A percentile compares a stretch with the other conserved stretches of the same genome.
Conservation (phyloP, 441 rosid species). For the Omphalea diandra region DNA sequence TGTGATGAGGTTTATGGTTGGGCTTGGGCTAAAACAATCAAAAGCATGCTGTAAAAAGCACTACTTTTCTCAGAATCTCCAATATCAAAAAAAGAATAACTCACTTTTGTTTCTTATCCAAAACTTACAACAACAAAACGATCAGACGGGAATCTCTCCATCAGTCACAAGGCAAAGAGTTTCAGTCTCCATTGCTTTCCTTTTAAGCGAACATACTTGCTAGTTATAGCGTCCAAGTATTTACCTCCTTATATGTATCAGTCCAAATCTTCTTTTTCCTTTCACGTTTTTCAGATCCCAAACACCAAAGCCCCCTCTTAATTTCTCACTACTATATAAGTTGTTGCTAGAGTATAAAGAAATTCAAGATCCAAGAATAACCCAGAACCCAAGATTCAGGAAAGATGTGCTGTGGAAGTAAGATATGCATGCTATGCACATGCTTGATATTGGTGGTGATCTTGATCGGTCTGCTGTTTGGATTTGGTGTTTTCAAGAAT, state of each 20-base stretch:
- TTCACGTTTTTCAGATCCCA: constrained; percentile 25
- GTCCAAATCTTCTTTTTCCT: neutral
- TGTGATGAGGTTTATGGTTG: no score
- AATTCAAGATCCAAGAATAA: neutral
- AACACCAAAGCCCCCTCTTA: no score
- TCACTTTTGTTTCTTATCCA: no score
- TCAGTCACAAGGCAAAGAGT: no score
- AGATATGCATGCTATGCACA: constrained; percentile 64
- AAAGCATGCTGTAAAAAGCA: no score
- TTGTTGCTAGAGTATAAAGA: no score
- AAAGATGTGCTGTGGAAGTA: constrained; percentile 69
- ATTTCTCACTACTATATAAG: neutral
- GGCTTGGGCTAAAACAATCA: no score
- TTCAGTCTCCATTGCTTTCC: constrained; percentile 15
- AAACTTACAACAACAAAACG: no score
- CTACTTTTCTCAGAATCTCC: no score
- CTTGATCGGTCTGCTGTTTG: constrained; percentile 62
- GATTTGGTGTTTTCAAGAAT: constrained; percentile 75
- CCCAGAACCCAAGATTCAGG: neutral
- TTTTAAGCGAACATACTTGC: constrained; percentile 29
- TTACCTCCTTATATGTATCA: neutral
- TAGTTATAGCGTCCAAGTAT: constrained; percentile 24
- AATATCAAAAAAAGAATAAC: no score
- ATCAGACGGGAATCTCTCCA: no score
- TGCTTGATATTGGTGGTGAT: constrained; percentile 59